Percentiles rank a stretch among this genome's conserved stretches.
phyloP scores from a whole-genome alignment of 139 green algal genomes.

The Pleodorina starrii region DNA sequence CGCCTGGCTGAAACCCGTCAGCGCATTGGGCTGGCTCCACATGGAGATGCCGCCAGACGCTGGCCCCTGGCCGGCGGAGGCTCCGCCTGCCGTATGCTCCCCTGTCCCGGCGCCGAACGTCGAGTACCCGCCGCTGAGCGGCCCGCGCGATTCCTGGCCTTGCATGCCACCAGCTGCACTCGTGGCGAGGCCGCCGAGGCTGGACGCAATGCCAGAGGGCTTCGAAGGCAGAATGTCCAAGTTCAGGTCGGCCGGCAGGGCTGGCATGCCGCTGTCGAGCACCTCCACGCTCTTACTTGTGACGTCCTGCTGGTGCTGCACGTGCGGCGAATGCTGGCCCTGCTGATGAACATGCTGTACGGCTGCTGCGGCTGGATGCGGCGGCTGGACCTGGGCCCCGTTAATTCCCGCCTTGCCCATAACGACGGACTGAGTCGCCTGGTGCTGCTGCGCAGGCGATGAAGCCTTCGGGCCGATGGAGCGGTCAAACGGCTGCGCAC shows the following conservation, averaged over 20 bases:
- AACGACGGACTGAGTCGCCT: not conserved
- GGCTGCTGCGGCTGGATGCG: not conserved
- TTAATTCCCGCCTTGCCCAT: not conserved
- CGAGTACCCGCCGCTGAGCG: conserved; percentile 19
- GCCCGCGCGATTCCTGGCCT: not conserved
- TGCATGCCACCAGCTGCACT: not conserved
- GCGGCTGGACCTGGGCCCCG: not conserved
- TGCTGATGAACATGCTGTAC: conserved; percentile 10
- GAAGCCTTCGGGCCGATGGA: conserved; percentile 45
- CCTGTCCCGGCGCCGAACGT: not conserved
- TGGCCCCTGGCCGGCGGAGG: not conserved
- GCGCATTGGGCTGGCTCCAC: conserved; percentile 40
- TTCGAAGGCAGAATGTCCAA: conserved; percentile 47
- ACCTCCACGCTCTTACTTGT: conserved; percentile 35
- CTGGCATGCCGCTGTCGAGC: conserved; percentile 53
- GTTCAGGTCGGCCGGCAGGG: conserved; percentile 57
- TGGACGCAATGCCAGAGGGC: not conserved
- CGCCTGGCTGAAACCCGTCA: conserved; percentile 7
- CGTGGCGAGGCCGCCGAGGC: not conserved
- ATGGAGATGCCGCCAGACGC: conserved; percentile 25
- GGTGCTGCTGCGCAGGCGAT: not conserved
- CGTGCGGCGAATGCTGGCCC: not conserved
- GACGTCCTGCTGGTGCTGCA: not conserved
- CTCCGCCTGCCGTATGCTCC: not conserved
- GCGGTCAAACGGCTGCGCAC: conserved; percentile 37